Evolutionary conservation across 306 rosid species (phyloP), one percentile per base, ranked within the genome.

Genomic region (Cucurbita moschata): DNA sequence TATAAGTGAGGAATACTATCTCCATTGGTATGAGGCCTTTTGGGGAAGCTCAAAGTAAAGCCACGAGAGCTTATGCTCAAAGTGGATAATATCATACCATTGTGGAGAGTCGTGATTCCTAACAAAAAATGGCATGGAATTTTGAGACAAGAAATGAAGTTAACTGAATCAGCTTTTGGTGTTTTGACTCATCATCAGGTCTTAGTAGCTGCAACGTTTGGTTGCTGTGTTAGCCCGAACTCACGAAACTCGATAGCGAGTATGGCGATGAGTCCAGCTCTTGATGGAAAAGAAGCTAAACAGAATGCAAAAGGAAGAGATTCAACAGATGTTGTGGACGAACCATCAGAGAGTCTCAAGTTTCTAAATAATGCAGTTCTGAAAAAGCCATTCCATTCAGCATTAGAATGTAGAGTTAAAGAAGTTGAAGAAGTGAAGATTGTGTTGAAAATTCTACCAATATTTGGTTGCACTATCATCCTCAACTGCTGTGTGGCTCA

Each of bases 401-500:
- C 62, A 19, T 77, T 89, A 59, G 63, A 78, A 51, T 88, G 96
- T 81, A 82, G 86, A 44, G 74, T 50, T 12, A 77, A 85, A 53
- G 92, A 92, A 80, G 82, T 88, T n/a, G 90, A 92, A 82, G 92
- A 89, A 30, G 92, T 81, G 5, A 86, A 92, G 66, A 72, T 71
- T 23, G 94, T 88, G 16, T 7, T 82, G 12, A 86, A 43, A 16
- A 80, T 86, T 7, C 88, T 92, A 40, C 97, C 97, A 39, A 85
- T 92, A 58, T 87, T 92, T 23, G 81, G 76, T 67, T 86, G 92
- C 76, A 86, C 92, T 61, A 80, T 92, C 79, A 88, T 88, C 83
- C 86, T 89, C 30, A 92, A 92, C 80, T 82, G 87, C 67, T 90
- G 96, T 76, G 85, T 92, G 8, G 98, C 98, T 47, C 98, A 92